phyloP scores from a whole-genome alignment of 2,329 filamentous ascomycete species.

The Juglanconis sp. region DNA sequence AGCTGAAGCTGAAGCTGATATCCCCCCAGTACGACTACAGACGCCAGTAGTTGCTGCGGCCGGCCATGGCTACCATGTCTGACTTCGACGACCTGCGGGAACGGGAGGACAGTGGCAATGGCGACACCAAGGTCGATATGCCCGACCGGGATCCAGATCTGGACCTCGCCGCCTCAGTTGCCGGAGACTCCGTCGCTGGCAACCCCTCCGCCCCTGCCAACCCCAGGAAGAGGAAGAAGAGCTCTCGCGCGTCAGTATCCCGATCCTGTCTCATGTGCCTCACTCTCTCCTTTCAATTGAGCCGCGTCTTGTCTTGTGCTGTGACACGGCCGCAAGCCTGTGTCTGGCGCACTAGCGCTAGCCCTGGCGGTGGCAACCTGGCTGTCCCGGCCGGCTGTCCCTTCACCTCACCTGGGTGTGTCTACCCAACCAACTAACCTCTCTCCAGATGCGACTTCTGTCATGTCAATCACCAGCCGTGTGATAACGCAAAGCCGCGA shows the following conservation, averaged over 20 bases:
- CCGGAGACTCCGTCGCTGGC: conserved; percentile 5
- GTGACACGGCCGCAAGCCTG: background rate
- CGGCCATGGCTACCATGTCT: conserved; percentile 6
- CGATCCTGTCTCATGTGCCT: background rate
- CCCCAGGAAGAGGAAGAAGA: conserved; percentile 20
- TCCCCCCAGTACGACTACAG: conserved; percentile 1
- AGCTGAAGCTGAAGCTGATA: conserved; percentile 1
- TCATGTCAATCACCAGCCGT: conserved; percentile 46
- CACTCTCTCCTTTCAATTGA: background rate
- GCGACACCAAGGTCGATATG: background rate
- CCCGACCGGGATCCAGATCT: conserved; percentile 5
- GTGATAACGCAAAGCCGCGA: conserved; percentile 44
- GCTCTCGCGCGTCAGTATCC: conserved; percentile 19
- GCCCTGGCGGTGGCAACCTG: too few relatives aligned
- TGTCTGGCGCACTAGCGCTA: background rate
- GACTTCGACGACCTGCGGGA: conserved; percentile 10
- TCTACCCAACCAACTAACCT: conserved; percentile 17
- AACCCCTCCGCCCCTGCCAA: conserved; percentile 13
- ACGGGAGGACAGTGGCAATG: background rate
- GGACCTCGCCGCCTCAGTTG: conserved; percentile 13
- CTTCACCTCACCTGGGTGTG: background rate
- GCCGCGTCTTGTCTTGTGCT: background rate
- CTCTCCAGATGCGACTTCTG: conserved; percentile 42
- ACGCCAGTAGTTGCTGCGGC: background rate
- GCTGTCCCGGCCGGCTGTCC: too few relatives aligned